These are phyloP conservation scores for Triticum urartu DNA, from an alignment of 176 grass and related monocot species.

Conservation along the genomic window DNA sequence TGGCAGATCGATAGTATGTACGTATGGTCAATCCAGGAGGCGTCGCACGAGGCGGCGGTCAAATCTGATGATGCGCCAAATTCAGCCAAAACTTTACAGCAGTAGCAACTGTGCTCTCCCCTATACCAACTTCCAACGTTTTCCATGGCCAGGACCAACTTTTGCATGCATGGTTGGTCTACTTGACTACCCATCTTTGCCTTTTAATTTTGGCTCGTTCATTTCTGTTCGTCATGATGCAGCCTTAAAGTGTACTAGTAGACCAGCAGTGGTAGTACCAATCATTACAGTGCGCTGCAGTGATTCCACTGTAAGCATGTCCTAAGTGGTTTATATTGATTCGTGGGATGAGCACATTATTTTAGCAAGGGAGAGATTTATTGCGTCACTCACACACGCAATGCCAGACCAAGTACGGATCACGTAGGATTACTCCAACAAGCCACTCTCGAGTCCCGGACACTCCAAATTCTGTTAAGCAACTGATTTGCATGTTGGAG, in stretches of 20 bases:
- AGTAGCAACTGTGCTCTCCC: background rate
- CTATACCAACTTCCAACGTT: background rate
- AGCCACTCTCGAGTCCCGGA: background rate
- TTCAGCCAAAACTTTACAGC: constrained; percentile 34
- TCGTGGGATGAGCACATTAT: background rate
- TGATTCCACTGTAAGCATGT: background rate
- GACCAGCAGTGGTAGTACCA: background rate
- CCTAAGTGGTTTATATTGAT: background rate
- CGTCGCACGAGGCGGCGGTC: constrained; percentile 23
- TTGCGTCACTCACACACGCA: background rate
- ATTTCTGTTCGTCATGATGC: constrained; percentile 23
- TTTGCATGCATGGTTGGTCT: constrained; percentile 15
- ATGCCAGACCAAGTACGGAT: background rate
- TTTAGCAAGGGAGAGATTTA: background rate
- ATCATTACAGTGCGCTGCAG: constrained; percentile 27
- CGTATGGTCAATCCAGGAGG: constrained; percentile 11
- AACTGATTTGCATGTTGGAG: background rate
- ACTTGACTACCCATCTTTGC: constrained; percentile 1
- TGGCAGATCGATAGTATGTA: background rate
- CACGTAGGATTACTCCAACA: background rate
- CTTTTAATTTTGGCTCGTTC: constrained; percentile 30
- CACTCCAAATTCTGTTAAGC: background rate
- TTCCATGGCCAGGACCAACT: background rate
- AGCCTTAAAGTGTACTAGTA: constrained; percentile 33
- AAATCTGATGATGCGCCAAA: constrained; percentile 32